These are phyloP conservation scores for Penicillium bovifimosum DNA, from an alignment of 495 filamentous ascomycete genomes.

Conservation along the genomic window DNA sequence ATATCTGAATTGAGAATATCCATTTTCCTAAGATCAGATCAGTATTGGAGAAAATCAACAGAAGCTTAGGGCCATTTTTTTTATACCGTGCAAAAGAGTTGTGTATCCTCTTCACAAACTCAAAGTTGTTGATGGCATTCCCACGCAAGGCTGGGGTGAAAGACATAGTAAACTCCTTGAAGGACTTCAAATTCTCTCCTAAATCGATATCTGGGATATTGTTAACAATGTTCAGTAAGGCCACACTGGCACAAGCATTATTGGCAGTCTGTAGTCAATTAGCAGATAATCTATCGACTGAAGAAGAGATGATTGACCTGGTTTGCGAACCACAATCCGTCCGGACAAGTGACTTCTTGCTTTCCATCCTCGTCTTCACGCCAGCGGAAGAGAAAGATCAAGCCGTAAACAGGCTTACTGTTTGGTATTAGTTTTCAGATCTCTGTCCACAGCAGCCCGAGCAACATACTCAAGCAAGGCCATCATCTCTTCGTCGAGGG, in stretches of 20 bases:
- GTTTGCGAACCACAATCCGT: slow-evolving; percentile 88
- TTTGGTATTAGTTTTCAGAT: slow-evolving; percentile 1
- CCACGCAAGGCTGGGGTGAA: slow-evolving; percentile 71
- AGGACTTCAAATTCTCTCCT: slow-evolving; percentile 58
- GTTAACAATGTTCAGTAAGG: slow-evolving; percentile 86
- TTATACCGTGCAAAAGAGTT: slow-evolving; percentile 83
- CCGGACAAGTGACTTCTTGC: slow-evolving; percentile 55
- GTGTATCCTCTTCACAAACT: slow-evolving; percentile 73
- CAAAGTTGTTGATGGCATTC: slow-evolving; percentile 64
- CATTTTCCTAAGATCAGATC: slow-evolving; percentile 48
- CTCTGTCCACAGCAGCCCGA: background rate
- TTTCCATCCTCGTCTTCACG: slow-evolving; percentile 53
- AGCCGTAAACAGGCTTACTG: slow-evolving; percentile 68
- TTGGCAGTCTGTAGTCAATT: slow-evolving; percentile 52
- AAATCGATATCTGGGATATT: slow-evolving; percentile 63
- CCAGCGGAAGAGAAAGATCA: slow-evolving; percentile 80
- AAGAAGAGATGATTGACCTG: slow-evolving; percentile 49
- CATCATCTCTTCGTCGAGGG: slow-evolving; percentile 63
- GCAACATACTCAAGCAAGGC: slow-evolving; percentile 54
- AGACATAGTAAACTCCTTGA: slow-evolving; percentile 63
- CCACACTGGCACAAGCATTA: slow-evolving; percentile 85
- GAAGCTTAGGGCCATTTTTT: too few species aligned
- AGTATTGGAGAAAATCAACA: too few species aligned
- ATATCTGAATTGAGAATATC: slow-evolving; percentile 77
- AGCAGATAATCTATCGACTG: background rate